Evolutionary conservation across 176 grass and related monocot genomes (phyloP), one percentile per base, ranked within the genome.

Genomic region (Oryza glaberrima): DNA sequence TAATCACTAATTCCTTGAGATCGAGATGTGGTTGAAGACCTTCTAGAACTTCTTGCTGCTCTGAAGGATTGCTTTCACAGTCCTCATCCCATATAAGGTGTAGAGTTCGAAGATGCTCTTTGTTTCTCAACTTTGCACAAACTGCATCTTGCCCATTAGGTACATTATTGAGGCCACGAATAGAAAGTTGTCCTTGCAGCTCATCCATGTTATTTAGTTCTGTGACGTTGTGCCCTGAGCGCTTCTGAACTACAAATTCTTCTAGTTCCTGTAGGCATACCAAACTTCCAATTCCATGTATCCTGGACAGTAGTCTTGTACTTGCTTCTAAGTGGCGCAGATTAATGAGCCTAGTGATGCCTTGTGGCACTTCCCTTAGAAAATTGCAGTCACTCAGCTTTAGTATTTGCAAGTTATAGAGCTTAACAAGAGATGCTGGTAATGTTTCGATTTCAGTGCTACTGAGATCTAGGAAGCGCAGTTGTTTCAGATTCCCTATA

Each of bases 401-500:
- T 63, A 94, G 23, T 72, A 76, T 90, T 83, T 94, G 93, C 51
- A 94, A 74, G 70, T 92, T 94, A 19, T 90, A 77, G 48, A 94
- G 84, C 66, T 88, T 69, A 76, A 73, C 34, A 81, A 94, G 82
- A 76, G 90, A 90, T 54, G 23, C 22, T 0, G 93, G 93, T 58
- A 94, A 82, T 68, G 58, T 76, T 73, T 82, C 73, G 10, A 94
- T 92, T 76, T 76, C 65, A 81, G 83, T 94, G 63, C 80, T 41
- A 56, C 43, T 87, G 80, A 94, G 77, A 56, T 92, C 88, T 88
- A 94, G 78, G 70, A 91, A 92, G 28, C 90, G 90, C 48, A 94
- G 90, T 48, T 92, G 93, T 84, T 85, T 88, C 76, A 94, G 77
- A 82, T 88, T 92, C 40, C 87, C 84, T 83, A 94, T 88, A 81